Percentiles rank a stretch among this genome's conserved stretches.
Evolutionary conservation across 2,329 filamentous ascomycete genomes (phyloP).

Genomic region (Metarhizium anisopliae): DNA sequence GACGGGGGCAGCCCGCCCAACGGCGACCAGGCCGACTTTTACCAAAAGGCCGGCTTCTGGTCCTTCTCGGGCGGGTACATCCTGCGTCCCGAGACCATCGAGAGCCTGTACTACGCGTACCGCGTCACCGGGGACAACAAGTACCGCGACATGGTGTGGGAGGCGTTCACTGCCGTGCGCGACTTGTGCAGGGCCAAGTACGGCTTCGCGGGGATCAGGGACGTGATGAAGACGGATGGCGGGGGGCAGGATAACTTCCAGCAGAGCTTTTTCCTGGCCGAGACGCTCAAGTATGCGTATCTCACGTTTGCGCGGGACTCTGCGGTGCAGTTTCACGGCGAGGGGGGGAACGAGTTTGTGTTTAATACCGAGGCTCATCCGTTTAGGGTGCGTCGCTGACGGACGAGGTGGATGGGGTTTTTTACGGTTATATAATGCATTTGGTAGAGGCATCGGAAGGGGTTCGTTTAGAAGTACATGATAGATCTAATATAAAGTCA

Average conservation of each 20-base stretch:
- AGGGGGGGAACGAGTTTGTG: constrained; percentile 34
- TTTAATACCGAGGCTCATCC: constrained; percentile 43
- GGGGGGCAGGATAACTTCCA: constrained; percentile 59
- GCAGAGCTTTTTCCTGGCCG: constrained; percentile 83
- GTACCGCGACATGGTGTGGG: constrained; percentile 81
- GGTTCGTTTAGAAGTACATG: too few species aligned
- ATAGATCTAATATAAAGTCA: too few species aligned
- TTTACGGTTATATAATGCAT: not conserved
- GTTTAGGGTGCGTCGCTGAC: constrained; percentile 16
- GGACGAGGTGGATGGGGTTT: too few species aligned
- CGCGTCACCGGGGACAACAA: constrained; percentile 63
- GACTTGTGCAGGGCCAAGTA: constrained; percentile 51
- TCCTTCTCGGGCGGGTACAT: constrained; percentile 39
- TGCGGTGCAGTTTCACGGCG: constrained; percentile 41
- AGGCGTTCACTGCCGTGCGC: constrained; percentile 63
- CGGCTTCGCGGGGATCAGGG: constrained; percentile 55
- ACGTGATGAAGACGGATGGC: constrained; percentile 58
- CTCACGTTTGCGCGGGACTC: constrained; percentile 58
- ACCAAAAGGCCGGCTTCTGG: constrained; percentile 39
- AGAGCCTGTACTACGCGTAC: constrained; percentile 82
- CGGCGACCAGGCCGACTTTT: constrained; percentile 55
- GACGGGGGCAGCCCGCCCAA: constrained; percentile 33
- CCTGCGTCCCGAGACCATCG: constrained; percentile 72
- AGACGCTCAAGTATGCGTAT: constrained; percentile 79
- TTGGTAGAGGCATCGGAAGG: too few species aligned